phyloP scores from a whole-genome alignment of 306 rosid species.

The barrel medic (Medicago truncatula) region MtrunA17r5.0-ANR NC_053049.1:8800501-8801000 shows the following conservation, averaged over 20 bases:
- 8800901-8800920: background rate
- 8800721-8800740: background rate
- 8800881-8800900: background rate
- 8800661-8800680: background rate
- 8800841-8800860: background rate
- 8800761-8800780: background rate
- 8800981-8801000: background rate
- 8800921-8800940: background rate
- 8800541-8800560: background rate
- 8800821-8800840: background rate
- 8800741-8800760: background rate
- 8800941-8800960: constrained; percentile 1
- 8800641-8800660: background rate
- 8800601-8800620: background rate
- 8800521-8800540: background rate
- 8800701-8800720: background rate
- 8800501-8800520: background rate
- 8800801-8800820: background rate
- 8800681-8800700: background rate
- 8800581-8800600: background rate
- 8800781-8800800: background rate
- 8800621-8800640: background rate
- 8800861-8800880: background rate
- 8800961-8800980: background rate
- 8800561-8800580: constrained; percentile 3